Evolutionary conservation across 2,329 filamentous ascomycete species (phyloP).

Genomic region (Parafenestella ontariensis): DNA sequence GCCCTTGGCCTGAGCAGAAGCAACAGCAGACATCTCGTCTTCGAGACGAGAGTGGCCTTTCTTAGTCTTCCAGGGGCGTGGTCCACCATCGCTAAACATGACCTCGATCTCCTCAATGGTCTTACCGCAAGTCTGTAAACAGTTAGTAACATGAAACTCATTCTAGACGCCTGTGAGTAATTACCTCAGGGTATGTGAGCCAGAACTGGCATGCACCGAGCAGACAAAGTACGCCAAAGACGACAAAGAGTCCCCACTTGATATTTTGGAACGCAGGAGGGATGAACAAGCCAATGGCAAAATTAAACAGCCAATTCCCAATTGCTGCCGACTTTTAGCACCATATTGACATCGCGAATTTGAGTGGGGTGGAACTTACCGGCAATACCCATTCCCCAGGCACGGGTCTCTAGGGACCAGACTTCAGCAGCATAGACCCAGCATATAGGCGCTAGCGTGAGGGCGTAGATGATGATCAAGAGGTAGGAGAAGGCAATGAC

Average conservation of each 20-base stretch:
- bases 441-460: constrained; percentile 68
- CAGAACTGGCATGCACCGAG: constrained; percentile 55
- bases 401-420: constrained; percentile 67
- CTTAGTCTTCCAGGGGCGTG: constrained; percentile 48
- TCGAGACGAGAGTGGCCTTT: constrained; percentile 38
- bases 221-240: constrained; percentile 59
- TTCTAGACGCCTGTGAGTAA: neutral
- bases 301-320: constrained; percentile 64
- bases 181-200: constrained; percentile 51
- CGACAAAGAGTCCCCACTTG: constrained; percentile 60
- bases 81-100: constrained; percentile 44
- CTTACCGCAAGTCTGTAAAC: constrained; percentile 42
- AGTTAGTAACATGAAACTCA: neutral
- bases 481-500: constrained; percentile 67
- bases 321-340: constrained; percentile 64
- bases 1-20: constrained; percentile 30
- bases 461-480: constrained; percentile 67
- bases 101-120: constrained; percentile 47
- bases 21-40: constrained; percentile 32
- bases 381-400: constrained; percentile 66
- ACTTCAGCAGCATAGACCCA: constrained; percentile 73
- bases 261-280: constrained; percentile 67
- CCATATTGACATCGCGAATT: too few species aligned
- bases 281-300: constrained; percentile 65
- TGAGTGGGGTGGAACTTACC: too few species aligned